These are phyloP conservation scores for Haberlea rhodopensis DNA, from an alignment of 257 asterid genomes.

Conservation along the genomic window DNA sequence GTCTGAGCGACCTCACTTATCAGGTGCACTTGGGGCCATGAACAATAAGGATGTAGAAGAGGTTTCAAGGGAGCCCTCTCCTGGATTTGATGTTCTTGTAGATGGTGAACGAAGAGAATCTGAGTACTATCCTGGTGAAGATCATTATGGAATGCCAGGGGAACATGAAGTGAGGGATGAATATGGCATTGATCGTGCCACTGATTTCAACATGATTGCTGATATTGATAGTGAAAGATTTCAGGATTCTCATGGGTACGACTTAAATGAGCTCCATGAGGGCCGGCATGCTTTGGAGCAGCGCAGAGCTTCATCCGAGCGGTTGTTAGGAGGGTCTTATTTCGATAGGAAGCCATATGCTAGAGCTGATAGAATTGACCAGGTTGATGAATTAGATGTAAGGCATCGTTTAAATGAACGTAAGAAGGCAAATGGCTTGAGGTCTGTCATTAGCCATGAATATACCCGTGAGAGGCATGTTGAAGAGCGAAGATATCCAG, in stretches of 20 bases:
- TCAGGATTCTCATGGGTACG: slow-evolving; percentile 47
- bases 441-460: slow-evolving; percentile 75
- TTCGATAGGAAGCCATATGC: slow-evolving; percentile 50
- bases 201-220: slow-evolving; percentile 45
- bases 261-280: slow-evolving; percentile 42
- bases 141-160: slow-evolving; percentile 56
- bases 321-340: slow-evolving; percentile 46
- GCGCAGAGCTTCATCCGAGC: slow-evolving; percentile 51
- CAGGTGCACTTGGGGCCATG: slow-evolving; percentile 44
- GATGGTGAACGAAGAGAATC: slow-evolving; percentile 74
- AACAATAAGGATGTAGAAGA: slow-evolving; percentile 53
- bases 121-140: slow-evolving; percentile 66
- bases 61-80: slow-evolving; percentile 86
- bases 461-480: slow-evolving; percentile 43
- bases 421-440: slow-evolving; percentile 62
- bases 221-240: slow-evolving; percentile 49
- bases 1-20: slow-evolving; percentile 39
- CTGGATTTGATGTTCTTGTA: slow-evolving; percentile 93
- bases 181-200: slow-evolving; percentile 43
- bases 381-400: slow-evolving; percentile 55
- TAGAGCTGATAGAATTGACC: slow-evolving; percentile 43
- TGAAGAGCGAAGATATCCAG: slow-evolving; percentile 43
- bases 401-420: slow-evolving; percentile 67
- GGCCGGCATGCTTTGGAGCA: slow-evolving; percentile 58
- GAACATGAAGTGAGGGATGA: slow-evolving; percentile 49